Percentiles rank a stretch among this genome's conserved stretches.
Conservation (phyloP, 2,329 filamentous ascomycete genomes). For the Trichoderma sp. region DNA sequence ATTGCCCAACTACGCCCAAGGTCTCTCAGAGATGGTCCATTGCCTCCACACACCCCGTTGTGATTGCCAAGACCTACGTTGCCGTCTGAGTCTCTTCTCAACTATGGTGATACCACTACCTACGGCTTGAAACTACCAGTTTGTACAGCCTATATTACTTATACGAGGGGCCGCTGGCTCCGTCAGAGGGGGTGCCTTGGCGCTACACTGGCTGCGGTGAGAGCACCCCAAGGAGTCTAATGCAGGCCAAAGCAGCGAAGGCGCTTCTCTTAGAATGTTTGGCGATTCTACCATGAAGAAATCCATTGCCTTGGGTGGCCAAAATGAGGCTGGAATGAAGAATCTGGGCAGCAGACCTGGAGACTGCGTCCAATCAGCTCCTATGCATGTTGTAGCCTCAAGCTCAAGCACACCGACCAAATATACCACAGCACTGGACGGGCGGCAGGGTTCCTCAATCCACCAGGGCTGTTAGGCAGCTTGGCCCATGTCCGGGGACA, state of each 20-base stretch:
- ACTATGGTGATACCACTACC: background rate
- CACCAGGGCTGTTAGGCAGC: conserved; percentile 5
- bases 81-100: conserved; percentile 1
- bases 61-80: conserved; percentile 7
- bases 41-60: background rate
- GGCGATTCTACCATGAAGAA: background rate
- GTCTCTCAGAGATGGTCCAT: background rate
- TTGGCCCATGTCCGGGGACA: conserved; percentile 23
- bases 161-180: conserved; percentile 1
- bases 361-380: background rate
- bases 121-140: background rate
- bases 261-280: background rate
- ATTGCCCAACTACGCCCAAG: conserved; percentile 16
- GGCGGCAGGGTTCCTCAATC: conserved; percentile 1
- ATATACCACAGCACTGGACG: background rate
- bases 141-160: conserved; percentile 10
- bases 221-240: background rate
- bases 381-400: background rate
- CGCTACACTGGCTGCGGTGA: background rate
- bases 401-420: background rate
- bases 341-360: conserved; percentile 8
- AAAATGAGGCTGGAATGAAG: background rate
- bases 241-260: background rate
- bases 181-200: conserved; percentile 1
- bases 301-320: background rate